A percentile compares a stretch with the other conserved stretches of the same genome.
Conservation (phyloP, 768 basidiomycete genomes). For the Trametes sanguinea region DNA sequence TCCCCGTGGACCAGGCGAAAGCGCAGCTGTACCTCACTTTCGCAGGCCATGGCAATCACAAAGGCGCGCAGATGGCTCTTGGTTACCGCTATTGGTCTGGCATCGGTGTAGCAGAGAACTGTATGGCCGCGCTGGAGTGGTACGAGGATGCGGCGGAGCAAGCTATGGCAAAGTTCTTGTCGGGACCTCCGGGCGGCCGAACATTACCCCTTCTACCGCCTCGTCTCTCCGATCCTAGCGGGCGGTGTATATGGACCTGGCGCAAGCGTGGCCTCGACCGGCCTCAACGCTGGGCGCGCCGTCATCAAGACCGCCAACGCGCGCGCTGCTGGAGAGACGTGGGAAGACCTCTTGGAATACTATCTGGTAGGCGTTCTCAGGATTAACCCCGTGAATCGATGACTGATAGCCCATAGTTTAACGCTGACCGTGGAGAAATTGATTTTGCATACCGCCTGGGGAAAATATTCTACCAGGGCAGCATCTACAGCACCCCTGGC, state of each 20-base stretch:
- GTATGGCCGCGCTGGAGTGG: constrained; percentile 81
- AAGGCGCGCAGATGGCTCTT: constrained; percentile 88
- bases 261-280: constrained; percentile 91
- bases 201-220: constrained; percentile 82
- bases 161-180: constrained; percentile 78
- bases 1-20: constrained; percentile 69
- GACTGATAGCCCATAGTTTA: constrained; percentile 60
- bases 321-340: constrained; percentile 87
- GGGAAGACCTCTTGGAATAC: constrained; percentile 91
- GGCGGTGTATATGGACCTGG: constrained; percentile 96
- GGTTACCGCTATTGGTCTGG: constrained; percentile 96
- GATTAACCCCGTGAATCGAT: not conserved
- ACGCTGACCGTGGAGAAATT: constrained; percentile 88
- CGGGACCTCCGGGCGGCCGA: constrained; percentile 89
- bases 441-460: constrained; percentile 91
- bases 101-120: constrained; percentile 87
- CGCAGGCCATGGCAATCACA: constrained; percentile 84
- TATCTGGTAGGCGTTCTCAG: constrained; percentile 59
- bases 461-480: constrained; percentile 96
- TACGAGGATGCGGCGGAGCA: constrained; percentile 89
- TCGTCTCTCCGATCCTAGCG: constrained; percentile 80
- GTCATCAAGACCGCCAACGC: constrained; percentile 84
- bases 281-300: constrained; percentile 66
- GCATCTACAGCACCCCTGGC: constrained; percentile 77
- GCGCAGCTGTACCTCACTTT: constrained; percentile 95